Evolutionary conservation across 345 rosid genomes (phyloP), one percentile per base, ranked within the genome.

Genomic region (Eutrema japonicum): DNA sequence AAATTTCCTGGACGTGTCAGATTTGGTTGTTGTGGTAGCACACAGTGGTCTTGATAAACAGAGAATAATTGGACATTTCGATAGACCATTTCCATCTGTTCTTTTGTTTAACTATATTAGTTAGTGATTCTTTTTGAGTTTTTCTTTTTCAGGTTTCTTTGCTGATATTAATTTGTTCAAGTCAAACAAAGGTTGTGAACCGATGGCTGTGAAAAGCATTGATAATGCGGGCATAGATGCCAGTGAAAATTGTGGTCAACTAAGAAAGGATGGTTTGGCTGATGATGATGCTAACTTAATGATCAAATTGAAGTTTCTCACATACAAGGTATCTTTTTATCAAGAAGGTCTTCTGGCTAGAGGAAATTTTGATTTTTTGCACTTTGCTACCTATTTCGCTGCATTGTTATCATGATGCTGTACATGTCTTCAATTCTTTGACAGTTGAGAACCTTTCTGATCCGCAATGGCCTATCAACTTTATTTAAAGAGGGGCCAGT

Each of bases 371-470:
- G 22, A 30, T 66, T 59, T 10, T 37, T 47, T 76, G 60, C 64
- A 41, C 8, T 64, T 56, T 27, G 10, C 66, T 67, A 58, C 53
- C 12, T 61, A 58, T 68, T 75, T 62, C n/a, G 18, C 45, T 29
- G 37, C n/a, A 64, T 76, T 38, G 26, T 67, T 47, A 29, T 45
- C 54, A 43, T 66, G 11, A 73, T 67, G 60, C 47, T 67, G 70
- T 4, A 51, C 43, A 56, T 59, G 18, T 70, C 29, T 70, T 70
- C 26, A 40, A 7, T 57, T 50, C 29, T 58, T 71, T 32, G 16
- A 16, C 95, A 95, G 99, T 10, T 95, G 74, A 82, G 99, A 81
- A 95, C 99, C 63, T 95, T 95, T 78, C 82, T 95, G 82, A 95
- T 95, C 64, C 96, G 99, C 49, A 95, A 95, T 86, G 93, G 96